Conservation (phyloP, 768 basidiomycete genomes). For the Naematelia aurantialba region DNA sequence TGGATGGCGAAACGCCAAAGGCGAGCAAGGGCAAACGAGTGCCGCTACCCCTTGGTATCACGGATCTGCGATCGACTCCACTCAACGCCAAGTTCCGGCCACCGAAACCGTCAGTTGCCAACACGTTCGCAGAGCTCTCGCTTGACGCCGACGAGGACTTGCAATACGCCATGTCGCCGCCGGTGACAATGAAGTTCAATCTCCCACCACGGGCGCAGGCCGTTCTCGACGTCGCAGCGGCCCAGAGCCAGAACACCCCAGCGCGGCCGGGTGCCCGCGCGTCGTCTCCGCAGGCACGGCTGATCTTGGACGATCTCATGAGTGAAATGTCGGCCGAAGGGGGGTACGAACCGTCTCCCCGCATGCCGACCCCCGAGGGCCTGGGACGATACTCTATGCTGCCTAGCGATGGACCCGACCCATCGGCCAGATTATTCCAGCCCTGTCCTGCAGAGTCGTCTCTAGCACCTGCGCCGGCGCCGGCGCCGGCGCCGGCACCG, state of each 20-base stretch:
- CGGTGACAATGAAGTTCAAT: slow-evolving; percentile 58
- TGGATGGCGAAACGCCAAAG: slow-evolving; percentile 10
- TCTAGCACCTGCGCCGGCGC: background rate
- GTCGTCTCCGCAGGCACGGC: slow-evolving; percentile 3
- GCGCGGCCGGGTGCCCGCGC: background rate
- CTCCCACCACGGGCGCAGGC: slow-evolving; percentile 48
- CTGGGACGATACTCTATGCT: slow-evolving; percentile 37
- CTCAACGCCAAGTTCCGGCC: slow-evolving; percentile 45
- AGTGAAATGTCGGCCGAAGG: slow-evolving; percentile 30
- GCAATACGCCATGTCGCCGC: slow-evolving; percentile 56
- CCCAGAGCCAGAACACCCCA: background rate
- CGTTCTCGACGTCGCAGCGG: slow-evolving; percentile 14
- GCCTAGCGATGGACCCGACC: slow-evolving; percentile 15
- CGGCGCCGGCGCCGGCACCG: background rate
- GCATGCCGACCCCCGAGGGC: slow-evolving; percentile 39
- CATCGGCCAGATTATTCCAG: slow-evolving; percentile 4
- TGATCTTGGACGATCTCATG: slow-evolving; percentile 68
- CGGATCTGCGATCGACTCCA: slow-evolving; percentile 60
- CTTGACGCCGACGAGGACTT: slow-evolving; percentile 46
- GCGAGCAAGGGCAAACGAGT: slow-evolving; percentile 2
- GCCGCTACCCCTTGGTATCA: slow-evolving; percentile 63
- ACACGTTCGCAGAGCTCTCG: slow-evolving; percentile 14
- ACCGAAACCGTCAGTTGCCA: slow-evolving; percentile 14
- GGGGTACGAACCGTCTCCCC: slow-evolving; percentile 28
- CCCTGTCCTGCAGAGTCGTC: no score